These are phyloP conservation scores for Cladorrhinum sp. DNA, from an alignment of 2,329 filamentous ascomycete genomes.

Conservation along the genomic window DNA sequence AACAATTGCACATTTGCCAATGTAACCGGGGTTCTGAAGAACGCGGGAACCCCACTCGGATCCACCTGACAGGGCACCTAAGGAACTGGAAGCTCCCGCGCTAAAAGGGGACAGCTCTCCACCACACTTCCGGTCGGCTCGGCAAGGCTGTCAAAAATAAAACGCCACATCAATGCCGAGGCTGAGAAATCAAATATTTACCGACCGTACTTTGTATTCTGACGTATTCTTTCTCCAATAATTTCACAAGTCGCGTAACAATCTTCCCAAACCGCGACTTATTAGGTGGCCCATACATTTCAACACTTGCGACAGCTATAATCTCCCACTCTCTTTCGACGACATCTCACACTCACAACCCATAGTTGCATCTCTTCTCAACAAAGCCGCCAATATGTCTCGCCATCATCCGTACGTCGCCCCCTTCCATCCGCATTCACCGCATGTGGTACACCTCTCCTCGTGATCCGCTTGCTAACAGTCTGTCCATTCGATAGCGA, in stretches of 20 bases:
- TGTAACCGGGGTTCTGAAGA: not conserved
- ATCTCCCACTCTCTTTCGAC: too few relatives aligned
- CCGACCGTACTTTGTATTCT: too few relatives aligned
- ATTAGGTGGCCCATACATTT: too few relatives aligned
- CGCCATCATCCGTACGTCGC: conserved; percentile 81
- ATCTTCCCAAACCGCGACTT: not conserved
- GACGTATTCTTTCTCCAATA: conserved; percentile 1
- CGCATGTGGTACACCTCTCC: conserved; percentile 11
- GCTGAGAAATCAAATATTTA: conserved; percentile 4
- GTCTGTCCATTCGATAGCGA: conserved; percentile 59
- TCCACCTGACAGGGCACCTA: not conserved
- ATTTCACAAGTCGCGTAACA: not conserved
- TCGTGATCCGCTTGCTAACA: not conserved
- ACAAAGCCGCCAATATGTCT: conserved; percentile 58
- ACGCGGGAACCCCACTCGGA: not conserved
- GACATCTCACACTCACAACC: too few relatives aligned
- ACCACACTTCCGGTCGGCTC: not conserved
- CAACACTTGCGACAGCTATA: not conserved
- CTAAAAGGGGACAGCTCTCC: not conserved
- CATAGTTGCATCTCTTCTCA: not conserved
- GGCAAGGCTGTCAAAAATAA: conserved; percentile 3
- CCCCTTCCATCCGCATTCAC: not conserved
- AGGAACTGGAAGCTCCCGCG: not conserved
- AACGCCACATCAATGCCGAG: conserved; percentile 7
- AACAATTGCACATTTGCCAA: not conserved